These are phyloP conservation scores for Waitea zeae DNA, from an alignment of 1,284 basidiomycete species.

Conservation along the genomic window DNA sequence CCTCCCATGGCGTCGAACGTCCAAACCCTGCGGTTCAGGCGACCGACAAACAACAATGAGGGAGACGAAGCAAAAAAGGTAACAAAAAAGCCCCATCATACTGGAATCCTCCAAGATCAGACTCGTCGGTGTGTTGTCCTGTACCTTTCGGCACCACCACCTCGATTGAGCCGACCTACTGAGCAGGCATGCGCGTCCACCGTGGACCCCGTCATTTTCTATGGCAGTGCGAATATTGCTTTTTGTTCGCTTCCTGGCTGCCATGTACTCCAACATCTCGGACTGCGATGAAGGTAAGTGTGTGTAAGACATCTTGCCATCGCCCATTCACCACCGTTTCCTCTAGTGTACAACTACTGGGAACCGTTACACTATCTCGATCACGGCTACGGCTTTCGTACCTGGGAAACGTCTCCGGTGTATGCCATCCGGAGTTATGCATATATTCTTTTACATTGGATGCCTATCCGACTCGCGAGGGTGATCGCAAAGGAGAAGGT, in stretches of 20 bases:
- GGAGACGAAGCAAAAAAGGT: conserved; percentile 18
- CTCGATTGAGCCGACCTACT: not conserved
- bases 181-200: conserved; percentile 32
- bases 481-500: conserved; percentile 34
- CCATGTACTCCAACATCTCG: conserved; percentile 90
- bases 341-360: conserved; percentile 95
- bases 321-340: too few species aligned
- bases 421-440: conserved; percentile 91
- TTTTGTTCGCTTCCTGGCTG: conserved; percentile 68
- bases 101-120: conserved; percentile 61
- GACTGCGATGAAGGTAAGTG: conserved; percentile 91
- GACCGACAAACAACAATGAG: conserved; percentile 24
- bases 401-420: conserved; percentile 90
- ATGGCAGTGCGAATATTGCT: conserved; percentile 73
- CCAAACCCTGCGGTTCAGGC: conserved; percentile 40
- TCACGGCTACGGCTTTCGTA: conserved; percentile 81
- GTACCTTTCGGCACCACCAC: not conserved
- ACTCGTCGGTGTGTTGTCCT: conserved; percentile 34
- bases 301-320: not conserved
- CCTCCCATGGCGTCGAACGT: conserved; percentile 10
- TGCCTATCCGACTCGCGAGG: conserved; percentile 29
- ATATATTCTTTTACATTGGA: conserved; percentile 67
- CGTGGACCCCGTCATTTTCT: conserved; percentile 74
- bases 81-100: conserved; percentile 24
- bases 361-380: conserved; percentile 89